Base-by-base conservation (phyloP, 345 rosid species). In the Nephelium lappaceum region DNA sequence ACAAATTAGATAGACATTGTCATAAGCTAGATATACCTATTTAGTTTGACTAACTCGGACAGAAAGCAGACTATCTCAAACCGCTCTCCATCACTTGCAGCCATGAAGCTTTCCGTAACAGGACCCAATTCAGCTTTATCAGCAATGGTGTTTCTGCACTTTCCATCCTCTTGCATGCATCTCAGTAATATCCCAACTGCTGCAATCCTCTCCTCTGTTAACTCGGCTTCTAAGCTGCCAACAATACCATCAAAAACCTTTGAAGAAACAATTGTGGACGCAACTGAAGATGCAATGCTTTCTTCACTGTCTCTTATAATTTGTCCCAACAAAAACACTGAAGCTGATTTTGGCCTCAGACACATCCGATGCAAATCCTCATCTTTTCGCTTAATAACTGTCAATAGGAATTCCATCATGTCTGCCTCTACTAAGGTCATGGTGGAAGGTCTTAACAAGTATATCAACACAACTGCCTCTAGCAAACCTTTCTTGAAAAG, bases 111-210 rank as follows among this genome's bases (percentile, higher is more conserved):
- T 71, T 90, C 92, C 60, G 90, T 58, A 53, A 90, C 90, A 43
- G 87, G 91, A 78, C 82, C 87, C 63, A 91, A 57, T 72, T 83
- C 81, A 36, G 89, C 89, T 83, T 88, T 88, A 69, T 87, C 86
- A 38, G 92, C 93, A 3, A 91, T 83, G 62, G 55, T 45, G 82
- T 83, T 87, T 82, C 95, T 87, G 83, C 92, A 87, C 74, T 81
- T 90, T 49, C 92, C 92, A 61, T 90, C 88, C 79, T 81, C 85
- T 57, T 77, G 88, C 80, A 91, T 85, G 81, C 95, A 91, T 81
- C 78, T 87, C 51, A 71, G 27, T 51, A 91, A 80, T 81, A 88
- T 83, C 60, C 87, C 81, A 66, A 87, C 87, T 18, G 92, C 90
- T 14, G 93, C 88, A 60, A 85, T 77, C 82, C 90, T 84, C 85